Conservation (phyloP, 2,329 filamentous ascomycete species). For the Aspergillus fischeri region DNA sequence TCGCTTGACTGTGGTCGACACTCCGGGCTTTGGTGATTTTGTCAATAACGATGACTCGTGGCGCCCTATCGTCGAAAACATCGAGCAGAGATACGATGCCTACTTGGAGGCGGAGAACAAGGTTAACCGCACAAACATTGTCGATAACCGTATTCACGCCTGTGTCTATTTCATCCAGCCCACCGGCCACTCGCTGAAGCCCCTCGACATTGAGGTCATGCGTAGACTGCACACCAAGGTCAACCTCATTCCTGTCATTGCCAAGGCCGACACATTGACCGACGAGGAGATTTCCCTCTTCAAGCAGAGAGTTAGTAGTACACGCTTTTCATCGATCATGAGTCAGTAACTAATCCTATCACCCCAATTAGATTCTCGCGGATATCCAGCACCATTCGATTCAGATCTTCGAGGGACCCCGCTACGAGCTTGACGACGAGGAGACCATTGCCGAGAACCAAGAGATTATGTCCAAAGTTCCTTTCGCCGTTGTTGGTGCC, state of each 20-base stretch:
- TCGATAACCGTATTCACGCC: slow-evolving; percentile 97
- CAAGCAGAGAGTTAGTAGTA: slow-evolving; percentile 79
- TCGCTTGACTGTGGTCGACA: slow-evolving; percentile 93
- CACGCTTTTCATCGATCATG: not conserved
- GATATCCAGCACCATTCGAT: slow-evolving; percentile 97
- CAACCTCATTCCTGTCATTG: slow-evolving; percentile 98
- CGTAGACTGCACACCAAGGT: slow-evolving; percentile 99
- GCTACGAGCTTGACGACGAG: slow-evolving; percentile 98
- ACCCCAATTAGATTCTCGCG: slow-evolving; percentile 69
- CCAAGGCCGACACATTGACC: slow-evolving; percentile 96
- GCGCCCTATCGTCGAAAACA: slow-evolving; percentile 98
- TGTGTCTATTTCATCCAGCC: slow-evolving; percentile 99
- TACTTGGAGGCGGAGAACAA: slow-evolving; percentile 99
- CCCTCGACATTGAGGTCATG: slow-evolving; percentile 98
- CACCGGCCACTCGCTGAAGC: slow-evolving; percentile 96
- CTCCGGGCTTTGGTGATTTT: slow-evolving; percentile 96
- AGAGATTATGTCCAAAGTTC: slow-evolving; percentile 99
- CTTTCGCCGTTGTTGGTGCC: slow-evolving; percentile 95
- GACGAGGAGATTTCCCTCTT: slow-evolving; percentile 93
- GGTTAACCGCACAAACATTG: slow-evolving; percentile 99
- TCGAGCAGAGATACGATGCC: slow-evolving; percentile 97
- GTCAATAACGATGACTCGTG: slow-evolving; percentile 99
- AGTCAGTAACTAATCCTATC: slow-evolving; percentile 13
- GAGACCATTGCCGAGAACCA: slow-evolving; percentile 99
- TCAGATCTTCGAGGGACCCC: slow-evolving; percentile 97